Percentiles rank a stretch among this genome's conserved stretches.
Conservation (phyloP, 352 stramenopile species). For the Phytophthora ohioensis region DNA sequence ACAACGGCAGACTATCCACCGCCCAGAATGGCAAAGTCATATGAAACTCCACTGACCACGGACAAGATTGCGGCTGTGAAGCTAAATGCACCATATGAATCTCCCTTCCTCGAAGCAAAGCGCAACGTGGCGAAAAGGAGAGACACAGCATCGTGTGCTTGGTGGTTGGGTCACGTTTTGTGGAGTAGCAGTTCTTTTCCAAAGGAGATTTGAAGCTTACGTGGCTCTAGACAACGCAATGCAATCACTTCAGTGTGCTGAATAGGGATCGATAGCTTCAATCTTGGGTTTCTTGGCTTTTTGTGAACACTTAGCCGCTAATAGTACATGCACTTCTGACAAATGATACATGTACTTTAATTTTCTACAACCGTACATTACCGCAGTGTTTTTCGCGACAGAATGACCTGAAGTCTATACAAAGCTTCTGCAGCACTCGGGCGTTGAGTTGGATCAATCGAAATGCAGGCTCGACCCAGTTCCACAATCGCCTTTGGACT, state of each 20-base stretch:
- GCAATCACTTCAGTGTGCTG: no score
- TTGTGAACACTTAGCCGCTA: no score
- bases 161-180: neutral
- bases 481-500: conserved; percentile 21
- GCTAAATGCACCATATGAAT: conserved; percentile 9
- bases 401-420: conserved; percentile 37
- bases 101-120: neutral
- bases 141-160: neutral
- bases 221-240: neutral
- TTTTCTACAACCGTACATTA: neutral
- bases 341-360: neutral
- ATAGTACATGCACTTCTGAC: neutral
- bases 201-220: conserved; percentile 1
- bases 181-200: neutral
- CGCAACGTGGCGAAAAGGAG: conserved; percentile 15
- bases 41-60: conserved; percentile 3
- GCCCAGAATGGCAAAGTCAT: conserved; percentile 21
- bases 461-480: conserved; percentile 33
- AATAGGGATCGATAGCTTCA: no score
- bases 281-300: no score
- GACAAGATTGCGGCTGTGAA: conserved; percentile 28
- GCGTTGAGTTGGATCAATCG: conserved; percentile 38
- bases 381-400: conserved; percentile 7
- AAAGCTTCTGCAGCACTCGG: conserved; percentile 40
- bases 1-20: conserved; percentile 16